These are phyloP conservation scores for Fusarium cicatricum DNA, from an alignment of 2,329 filamentous ascomycete genomes.

Conservation along the genomic window DNA sequence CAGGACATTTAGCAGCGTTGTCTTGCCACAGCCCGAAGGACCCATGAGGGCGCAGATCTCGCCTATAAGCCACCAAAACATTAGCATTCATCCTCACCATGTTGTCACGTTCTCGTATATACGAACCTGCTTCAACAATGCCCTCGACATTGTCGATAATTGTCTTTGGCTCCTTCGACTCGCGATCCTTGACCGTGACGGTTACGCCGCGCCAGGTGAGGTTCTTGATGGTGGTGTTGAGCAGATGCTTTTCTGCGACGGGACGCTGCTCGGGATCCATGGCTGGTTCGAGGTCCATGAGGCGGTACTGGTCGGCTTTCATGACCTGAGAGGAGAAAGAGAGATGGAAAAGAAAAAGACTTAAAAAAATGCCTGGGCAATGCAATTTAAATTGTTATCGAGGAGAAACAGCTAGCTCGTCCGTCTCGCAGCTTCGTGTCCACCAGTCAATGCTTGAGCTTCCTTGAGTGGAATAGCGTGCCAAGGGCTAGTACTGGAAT, in stretches of 20 bases:
- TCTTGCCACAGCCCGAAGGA: conserved; percentile 78
- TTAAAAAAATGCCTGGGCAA: neutral
- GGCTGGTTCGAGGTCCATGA: conserved; percentile 6
- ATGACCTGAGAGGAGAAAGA: neutral
- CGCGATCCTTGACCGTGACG: conserved; percentile 76
- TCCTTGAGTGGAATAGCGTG: no score
- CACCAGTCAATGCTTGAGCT: neutral
- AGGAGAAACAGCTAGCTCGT: neutral
- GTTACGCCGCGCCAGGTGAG: conserved; percentile 73
- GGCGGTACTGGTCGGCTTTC: conserved; percentile 1
- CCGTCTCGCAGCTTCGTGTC: neutral
- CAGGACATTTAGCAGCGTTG: conserved; percentile 82
- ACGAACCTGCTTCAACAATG: conserved; percentile 66
- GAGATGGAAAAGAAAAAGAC: neutral
- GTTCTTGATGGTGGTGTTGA: conserved; percentile 69
- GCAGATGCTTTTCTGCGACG: conserved; percentile 58
- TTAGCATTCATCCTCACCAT: neutral
- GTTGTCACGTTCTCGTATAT: neutral
- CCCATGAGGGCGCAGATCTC: conserved; percentile 85
- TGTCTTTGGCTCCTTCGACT: conserved; percentile 67
- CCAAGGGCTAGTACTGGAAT: no score
- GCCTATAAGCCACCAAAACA: conserved; percentile 50
- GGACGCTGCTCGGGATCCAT: conserved; percentile 40
- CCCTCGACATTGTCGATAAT: conserved; percentile 72
- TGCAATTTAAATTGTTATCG: neutral